These are phyloP conservation scores for Nymphaea thermarum DNA, from an alignment of 164 flowering plant genomes.

Conservation along the genomic window DNA sequence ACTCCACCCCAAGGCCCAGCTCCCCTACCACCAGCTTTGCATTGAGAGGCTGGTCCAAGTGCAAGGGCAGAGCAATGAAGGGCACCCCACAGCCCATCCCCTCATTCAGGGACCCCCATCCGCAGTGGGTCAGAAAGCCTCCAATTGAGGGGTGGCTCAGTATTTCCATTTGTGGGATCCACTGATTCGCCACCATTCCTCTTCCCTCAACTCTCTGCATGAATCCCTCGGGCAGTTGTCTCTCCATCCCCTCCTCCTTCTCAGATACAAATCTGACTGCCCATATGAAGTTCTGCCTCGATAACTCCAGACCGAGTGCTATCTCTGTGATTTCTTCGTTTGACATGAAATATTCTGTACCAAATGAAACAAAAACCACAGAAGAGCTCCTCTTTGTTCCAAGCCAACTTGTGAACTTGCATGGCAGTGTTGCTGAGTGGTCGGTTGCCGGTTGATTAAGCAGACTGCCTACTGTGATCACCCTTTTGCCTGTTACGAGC, in stretches of 20 bases:
- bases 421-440: background rate
- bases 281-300: slow-evolving; percentile 23
- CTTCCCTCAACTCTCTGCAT: background rate
- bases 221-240: slow-evolving; percentile 13
- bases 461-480: slow-evolving; percentile 26
- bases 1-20: slow-evolving; percentile 27
- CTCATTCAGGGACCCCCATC: slow-evolving; percentile 27
- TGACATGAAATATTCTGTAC: slow-evolving; percentile 29
- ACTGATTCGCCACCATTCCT: slow-evolving; percentile 21
- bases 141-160: slow-evolving; percentile 17
- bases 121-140: slow-evolving; percentile 11
- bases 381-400: slow-evolving; percentile 12
- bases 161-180: slow-evolving; percentile 24
- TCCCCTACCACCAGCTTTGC: slow-evolving; percentile 23
- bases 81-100: slow-evolving; percentile 25
- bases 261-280: slow-evolving; percentile 16
- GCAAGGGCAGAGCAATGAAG: slow-evolving; percentile 31
- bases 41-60: slow-evolving; percentile 33
- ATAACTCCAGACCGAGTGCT: slow-evolving; percentile 23
- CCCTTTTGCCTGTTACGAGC: slow-evolving; percentile 4
- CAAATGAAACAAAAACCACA: slow-evolving; percentile 26
- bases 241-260: slow-evolving; percentile 8
- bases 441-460: slow-evolving; percentile 7
- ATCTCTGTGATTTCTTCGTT: slow-evolving; percentile 23
- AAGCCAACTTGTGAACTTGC: slow-evolving; percentile 21